These are phyloP conservation scores for Alternaria arbusti DNA, from an alignment of 2,329 filamentous ascomycete genomes.

Conservation along the genomic window DNA sequence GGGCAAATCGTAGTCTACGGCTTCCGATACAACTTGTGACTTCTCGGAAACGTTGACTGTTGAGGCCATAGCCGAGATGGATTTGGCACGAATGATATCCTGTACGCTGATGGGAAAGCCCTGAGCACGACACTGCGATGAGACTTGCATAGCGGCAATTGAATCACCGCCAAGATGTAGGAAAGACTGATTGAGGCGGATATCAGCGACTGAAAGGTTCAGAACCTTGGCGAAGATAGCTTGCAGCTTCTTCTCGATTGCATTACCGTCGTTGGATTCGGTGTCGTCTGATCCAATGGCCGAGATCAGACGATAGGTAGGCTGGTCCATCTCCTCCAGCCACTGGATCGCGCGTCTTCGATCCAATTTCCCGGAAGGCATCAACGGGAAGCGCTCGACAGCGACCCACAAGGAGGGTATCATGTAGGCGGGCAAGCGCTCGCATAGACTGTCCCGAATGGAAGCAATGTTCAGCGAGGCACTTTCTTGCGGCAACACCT, in stretches of 20 bases:
- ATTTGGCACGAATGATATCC: slow-evolving; percentile 43
- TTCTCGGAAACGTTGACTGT: slow-evolving; percentile 20
- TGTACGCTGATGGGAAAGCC: slow-evolving; percentile 41
- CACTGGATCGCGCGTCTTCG: slow-evolving; percentile 37
- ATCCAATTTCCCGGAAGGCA: slow-evolving; percentile 43
- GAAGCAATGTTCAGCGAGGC: slow-evolving; percentile 29
- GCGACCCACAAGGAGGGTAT: slow-evolving; percentile 42
- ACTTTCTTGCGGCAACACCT: slow-evolving; percentile 29
- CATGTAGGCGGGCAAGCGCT: slow-evolving; percentile 43
- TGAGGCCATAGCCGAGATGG: slow-evolving; percentile 35
- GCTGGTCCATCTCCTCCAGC: slow-evolving; percentile 39
- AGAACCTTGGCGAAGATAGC: slow-evolving; percentile 40
- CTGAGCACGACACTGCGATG: slow-evolving; percentile 39
- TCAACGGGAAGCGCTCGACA: slow-evolving; percentile 37
- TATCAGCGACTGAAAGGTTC: slow-evolving; percentile 32
- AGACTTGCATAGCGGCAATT: slow-evolving; percentile 46
- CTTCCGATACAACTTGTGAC: background rate
- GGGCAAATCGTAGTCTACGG: slow-evolving; percentile 27
- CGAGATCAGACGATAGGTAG: slow-evolving; percentile 35
- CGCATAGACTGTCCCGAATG: slow-evolving; percentile 38
- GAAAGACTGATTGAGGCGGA: slow-evolving; percentile 44
- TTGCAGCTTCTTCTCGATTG: slow-evolving; percentile 36
- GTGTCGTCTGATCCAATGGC: slow-evolving; percentile 26
- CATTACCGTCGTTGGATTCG: slow-evolving; percentile 19
- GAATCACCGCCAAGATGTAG: slow-evolving; percentile 45